Base-by-base conservation (phyloP, 768 basidiomycete species). In the Tricholoma sp. region DNA sequence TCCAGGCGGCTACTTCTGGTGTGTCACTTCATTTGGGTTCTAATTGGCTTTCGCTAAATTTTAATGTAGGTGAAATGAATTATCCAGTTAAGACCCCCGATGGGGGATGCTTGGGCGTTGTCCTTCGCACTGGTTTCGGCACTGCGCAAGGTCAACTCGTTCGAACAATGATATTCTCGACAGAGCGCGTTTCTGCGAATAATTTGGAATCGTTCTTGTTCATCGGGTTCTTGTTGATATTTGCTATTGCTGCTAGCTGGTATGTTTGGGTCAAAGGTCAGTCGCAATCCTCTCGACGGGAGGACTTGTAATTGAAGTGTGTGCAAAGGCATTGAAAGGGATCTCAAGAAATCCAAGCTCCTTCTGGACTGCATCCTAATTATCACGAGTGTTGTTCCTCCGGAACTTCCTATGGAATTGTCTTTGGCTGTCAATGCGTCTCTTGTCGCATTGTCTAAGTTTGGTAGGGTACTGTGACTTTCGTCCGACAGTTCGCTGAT, bases 151-250 rank as follows among this genome's bases (percentile, higher is more conserved):
- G 97, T 37, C 93, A 96, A 72, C 85, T 99, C 32, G 95, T 99
- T 31, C 80, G 96, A 56, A 98, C 97, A 0, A 99, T 98, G 97
- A 94, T 99, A 57, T 99, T 98, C 76, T 94, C 93, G 12, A 94
- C 93, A 0, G 97, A 99, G 66, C 89, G 94, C 5, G 87, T 99
- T 19, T 92, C 94, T 7, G 97, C 97, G 22, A 98, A 98, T 74
- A 98, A 96, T 71, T 51, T 89, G 58, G 97, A 99, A 69, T 88
- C 88, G 0, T 98, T 98, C 84, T 73, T 98, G 57, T 99, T 99
- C 76, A 98, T 99, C 59, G 97, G 94, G 2, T 98, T 99, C 81
- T 77, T 98, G 14, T 84, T 98, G 55, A 91, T 98, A 60, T 98
- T 99, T 67, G 97, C 97, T 41, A 89, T 98, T 63, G 96, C 96